phyloP scores from a whole-genome alignment of 345 rosid genomes.

The Kandelia obovata region DNA sequence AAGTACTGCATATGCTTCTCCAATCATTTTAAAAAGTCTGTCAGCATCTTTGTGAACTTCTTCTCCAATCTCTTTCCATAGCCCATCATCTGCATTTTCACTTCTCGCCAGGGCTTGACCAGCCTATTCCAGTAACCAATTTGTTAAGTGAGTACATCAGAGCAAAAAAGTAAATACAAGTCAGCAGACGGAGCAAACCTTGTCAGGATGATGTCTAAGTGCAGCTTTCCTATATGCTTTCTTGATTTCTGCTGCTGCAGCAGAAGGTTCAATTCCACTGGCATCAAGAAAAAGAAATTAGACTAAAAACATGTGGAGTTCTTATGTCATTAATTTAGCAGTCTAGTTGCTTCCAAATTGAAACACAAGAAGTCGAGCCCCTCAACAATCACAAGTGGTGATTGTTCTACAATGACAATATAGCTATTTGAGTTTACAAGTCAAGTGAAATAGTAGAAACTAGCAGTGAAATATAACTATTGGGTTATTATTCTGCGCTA shows the following conservation, averaged over 20 bases:
- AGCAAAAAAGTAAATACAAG: not conserved
- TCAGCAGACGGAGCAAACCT: constrained; percentile 43
- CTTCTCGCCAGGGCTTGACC: constrained; percentile 74
- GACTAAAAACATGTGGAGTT: no score
- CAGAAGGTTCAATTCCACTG: constrained; percentile 83
- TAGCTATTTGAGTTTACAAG: no score
- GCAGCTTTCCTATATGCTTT: constrained; percentile 96
- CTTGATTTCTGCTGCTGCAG: constrained; percentile 73
- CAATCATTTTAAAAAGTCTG: constrained; percentile 87
- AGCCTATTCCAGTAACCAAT: constrained; percentile 44
- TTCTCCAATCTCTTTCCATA: constrained; percentile 84
- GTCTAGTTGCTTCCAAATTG: no score
- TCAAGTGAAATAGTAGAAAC: no score
- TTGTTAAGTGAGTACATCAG: constrained; percentile 1
- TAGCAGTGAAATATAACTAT: no score
- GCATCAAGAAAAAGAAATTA: constrained; percentile 10
- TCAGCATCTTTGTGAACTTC: constrained; percentile 85
- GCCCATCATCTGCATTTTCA: constrained; percentile 74
- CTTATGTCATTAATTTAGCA: no score
- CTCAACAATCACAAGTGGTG: no score
- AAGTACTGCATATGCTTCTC: constrained; percentile 91
- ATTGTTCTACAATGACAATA: no score
- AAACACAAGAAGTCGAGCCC: no score
- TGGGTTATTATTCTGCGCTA: no score
- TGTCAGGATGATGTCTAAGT: constrained; percentile 97